A percentile compares a stretch with the other conserved stretches of the same genome.
Evolutionary conservation across 768 basidiomycete genomes (phyloP).

Genomic region (Tubosaeta brunneosetosa): DNA sequence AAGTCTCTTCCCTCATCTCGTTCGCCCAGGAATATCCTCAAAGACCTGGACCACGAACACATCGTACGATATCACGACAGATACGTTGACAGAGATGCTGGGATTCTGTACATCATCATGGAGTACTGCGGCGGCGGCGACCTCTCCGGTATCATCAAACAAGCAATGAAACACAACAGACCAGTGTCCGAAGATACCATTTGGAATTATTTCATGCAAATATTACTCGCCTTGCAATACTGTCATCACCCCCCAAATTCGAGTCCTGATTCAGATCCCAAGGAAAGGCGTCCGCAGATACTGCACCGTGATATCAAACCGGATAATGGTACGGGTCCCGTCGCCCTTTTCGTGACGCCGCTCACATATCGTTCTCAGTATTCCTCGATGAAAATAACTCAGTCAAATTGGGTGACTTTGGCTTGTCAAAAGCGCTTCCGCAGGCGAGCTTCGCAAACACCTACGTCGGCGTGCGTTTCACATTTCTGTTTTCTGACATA

Average conservation of each 20-base stretch:
- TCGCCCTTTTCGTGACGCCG: background rate
- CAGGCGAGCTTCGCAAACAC: constrained; percentile 91
- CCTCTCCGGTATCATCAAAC: constrained; percentile 82
- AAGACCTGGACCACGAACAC: constrained; percentile 91
- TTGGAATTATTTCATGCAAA: constrained; percentile 95
- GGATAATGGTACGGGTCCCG: constrained; percentile 72
- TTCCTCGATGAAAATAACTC: constrained; percentile 81
- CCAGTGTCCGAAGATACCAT: constrained; percentile 88
- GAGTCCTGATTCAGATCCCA: constrained; percentile 37
- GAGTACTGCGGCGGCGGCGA: constrained; percentile 99
- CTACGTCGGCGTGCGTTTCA: constrained; percentile 82
- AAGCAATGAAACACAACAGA: constrained; percentile 59
- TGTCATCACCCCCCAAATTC: constrained; percentile 76
- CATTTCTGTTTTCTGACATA: background rate
- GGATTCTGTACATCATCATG: constrained; percentile 96
- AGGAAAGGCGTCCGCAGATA: constrained; percentile 64
- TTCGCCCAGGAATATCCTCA: constrained; percentile 82
- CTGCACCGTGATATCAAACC: constrained; percentile 96
- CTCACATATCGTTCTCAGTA: constrained; percentile 42
- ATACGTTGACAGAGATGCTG: constrained; percentile 83
- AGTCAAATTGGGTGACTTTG: constrained; percentile 98
- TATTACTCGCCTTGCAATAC: constrained; percentile 81
- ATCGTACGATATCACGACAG: constrained; percentile 96
- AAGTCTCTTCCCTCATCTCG: background rate
- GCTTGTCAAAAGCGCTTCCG: constrained; percentile 86